phyloP scores from a whole-genome alignment of 2,329 filamentous ascomycete species.

The Apiospora malaysiana region DNA sequence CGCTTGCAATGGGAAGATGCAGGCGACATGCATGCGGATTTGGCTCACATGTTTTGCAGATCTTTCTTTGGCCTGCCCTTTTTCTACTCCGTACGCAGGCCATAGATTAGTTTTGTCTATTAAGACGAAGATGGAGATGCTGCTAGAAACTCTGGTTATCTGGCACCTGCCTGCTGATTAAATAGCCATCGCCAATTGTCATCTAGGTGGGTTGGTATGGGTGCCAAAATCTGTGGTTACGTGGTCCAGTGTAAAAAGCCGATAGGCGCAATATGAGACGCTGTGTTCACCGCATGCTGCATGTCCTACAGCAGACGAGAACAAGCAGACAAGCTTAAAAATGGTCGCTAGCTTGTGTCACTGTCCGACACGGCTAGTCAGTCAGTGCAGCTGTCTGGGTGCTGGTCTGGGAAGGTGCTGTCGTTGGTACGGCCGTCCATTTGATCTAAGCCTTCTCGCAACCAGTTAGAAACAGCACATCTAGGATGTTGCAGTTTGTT shows the following conservation, averaged over 20 bases:
- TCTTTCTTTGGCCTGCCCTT: not conserved
- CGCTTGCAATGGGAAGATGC: not conserved
- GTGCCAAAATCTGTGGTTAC: not conserved
- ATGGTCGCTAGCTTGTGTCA: constrained; percentile 7
- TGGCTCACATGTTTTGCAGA: constrained; percentile 10
- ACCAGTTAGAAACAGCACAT: not conserved
- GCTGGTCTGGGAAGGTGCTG: not conserved
- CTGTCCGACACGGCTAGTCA: not conserved
- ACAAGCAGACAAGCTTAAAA: constrained; percentile 15
- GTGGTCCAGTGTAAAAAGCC: not conserved
- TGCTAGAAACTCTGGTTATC: too few species aligned
- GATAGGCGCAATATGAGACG: not conserved
- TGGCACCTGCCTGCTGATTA: too few species aligned
- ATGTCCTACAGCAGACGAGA: constrained; percentile 3
- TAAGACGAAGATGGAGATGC: not conserved
- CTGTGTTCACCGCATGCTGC: not conserved
- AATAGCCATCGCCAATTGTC: too few species aligned
- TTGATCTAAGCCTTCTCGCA: not conserved
- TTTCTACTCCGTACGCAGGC: too few species aligned
- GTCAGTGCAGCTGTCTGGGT: not conserved
- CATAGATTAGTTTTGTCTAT: not conserved
- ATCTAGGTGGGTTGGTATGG: too few species aligned
- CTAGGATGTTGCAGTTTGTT: not conserved
- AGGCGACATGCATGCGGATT: constrained; percentile 6
- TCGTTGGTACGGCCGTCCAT: not conserved